Evolutionary conservation across 2,329 filamentous ascomycete species (phyloP), one percentile per base, ranked within the genome.

Genomic region (Neocucurbitaria cava): DNA sequence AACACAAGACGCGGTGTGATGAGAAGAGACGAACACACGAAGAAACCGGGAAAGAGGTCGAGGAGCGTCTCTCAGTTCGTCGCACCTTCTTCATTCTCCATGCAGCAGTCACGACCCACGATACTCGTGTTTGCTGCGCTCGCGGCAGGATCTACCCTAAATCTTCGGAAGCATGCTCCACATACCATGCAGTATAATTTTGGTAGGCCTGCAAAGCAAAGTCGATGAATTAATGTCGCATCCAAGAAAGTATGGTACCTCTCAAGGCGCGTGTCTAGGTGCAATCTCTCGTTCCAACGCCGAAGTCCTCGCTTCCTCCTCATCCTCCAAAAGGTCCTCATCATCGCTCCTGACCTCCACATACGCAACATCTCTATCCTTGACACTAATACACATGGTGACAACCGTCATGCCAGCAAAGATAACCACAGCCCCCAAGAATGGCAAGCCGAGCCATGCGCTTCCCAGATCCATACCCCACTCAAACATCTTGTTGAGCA

Each of bases 361-460:
- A 47, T 72, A 70, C 6, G 52, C 53, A 20, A 53, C 38, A 20
- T 64, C 61, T 36, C 59, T 62, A n/a, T 65, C 60, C 26, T 61
- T 64, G 3, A 71, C 62, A 9, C 56, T 59, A 13, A 76, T 71
- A 5, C 57, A 54, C 40, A 69, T 73, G 1, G 68, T 74, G 8
- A 73, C 58, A 10, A 67, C 18, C 15, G 64, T 61, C 44, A 73
- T 63, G 23, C 60, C 52, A 7, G 54, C 55, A 50, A 71, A 72
- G 8, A 72, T 52, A 2, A 70, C 23, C 13, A 52, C 62, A n/a
- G 61, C 60, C 15, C 49, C 58, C 18, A 75, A 42, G 38, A 71
- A 83, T 0, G 81, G 80, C 33, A 83, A 54, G 5, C 81, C 81
- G 31, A 81, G 72, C 81, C 80, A 83, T 5, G 68, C 56, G 3